Base-by-base conservation (phyloP, 2,329 filamentous ascomycete species). In the Aspergillus uvarum region DNA sequence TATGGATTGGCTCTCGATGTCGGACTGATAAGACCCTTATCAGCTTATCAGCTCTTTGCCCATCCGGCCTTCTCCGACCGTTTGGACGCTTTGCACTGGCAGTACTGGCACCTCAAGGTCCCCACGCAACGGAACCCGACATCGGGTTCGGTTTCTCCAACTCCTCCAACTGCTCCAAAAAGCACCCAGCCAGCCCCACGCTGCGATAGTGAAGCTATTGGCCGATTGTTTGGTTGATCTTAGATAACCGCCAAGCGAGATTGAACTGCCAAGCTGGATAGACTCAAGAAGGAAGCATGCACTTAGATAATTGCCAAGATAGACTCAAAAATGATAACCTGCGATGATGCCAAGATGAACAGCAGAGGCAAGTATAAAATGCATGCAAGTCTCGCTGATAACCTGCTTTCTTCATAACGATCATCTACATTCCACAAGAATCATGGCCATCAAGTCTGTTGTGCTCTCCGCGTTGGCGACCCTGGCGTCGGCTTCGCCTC, bases 401-500 rank as follows among this genome's bases (percentile, higher is more conserved):
- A 2, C 8, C 26, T 8, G 26, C 26, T 8, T 29, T 49, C n/a
- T 19, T 31, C 21, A 47, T 11, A 16, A n/a, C 6, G 16, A 11
- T 16, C 4, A 26, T 35, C 42, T 12, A 2, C n/a, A 47, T 14
- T 35, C 55, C 7, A 22, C 26, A 8, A 10, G 7, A 7, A 60
- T 44, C 49, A 69, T 69, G 67, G 52, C 59, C 11, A 10, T 67
- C 47, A 59, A 55, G 26, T 31, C 55, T 50, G 48, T 68, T 19
- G 54, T 60, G n/a, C 16, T 70, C 47, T 61, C 62, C 12, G 62
- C 64, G 5, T 31, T 70, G 51, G 65, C 62, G 22, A 56, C 63
- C 32, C 51, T 61, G n/a, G 58, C 58, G 54, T 54, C 63, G 59
- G 67, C 66, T 38, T 69, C 67, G 38, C 67, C 68, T 21, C 57